Evolutionary conservation across 176 grass and related monocot species (phyloP), one percentile per base, ranked within the genome.

Genomic region (Triticum turgidum): DNA sequence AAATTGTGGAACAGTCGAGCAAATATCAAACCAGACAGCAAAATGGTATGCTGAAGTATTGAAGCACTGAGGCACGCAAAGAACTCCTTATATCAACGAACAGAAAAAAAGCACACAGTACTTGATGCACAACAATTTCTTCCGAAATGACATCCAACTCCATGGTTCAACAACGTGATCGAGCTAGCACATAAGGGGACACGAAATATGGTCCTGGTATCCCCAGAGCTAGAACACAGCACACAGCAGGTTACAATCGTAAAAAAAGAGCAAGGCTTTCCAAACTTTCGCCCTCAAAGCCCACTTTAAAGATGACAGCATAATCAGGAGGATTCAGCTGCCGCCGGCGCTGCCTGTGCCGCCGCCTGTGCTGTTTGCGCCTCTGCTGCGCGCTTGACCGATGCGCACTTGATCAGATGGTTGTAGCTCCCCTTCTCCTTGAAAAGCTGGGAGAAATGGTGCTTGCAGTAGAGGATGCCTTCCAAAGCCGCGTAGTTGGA

Each of bases 381-480:
- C 54, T 89, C 86, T 0, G 86, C 86, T 0, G 86, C 59, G 0
- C 92, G 94, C 83, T 93, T 99, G 30, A 93, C 86, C 0, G 94
- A 89, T 12, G 97, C 97, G 3, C 83, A 96, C 77, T 99, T 96
- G 74, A 92, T 91, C 25, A 99, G 86, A 86, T 99, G 94, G 83
- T 94, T 99, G 85, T 99, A 99, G 74, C 97, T 99, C 11, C 97
- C 97, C 87, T 96, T 99, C 92, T 96, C 97, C 89, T 99, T 99
- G 90, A 99, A 99, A 85, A 99, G 97, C 73, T 99, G 97, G 20
- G 94, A 96, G 87, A 99, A 99, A 88, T 99, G 97, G 80, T 94
- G 92, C 54, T 99, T 99, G 92, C 97, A 99, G 85, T 99, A 99
- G 72, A 99, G 94, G 69, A 99, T 92, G 21, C 97, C 97, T 73